Base-by-base conservation (phyloP, 2,329 filamentous ascomycete genomes). In the Stachybotrys chartarum region DNA sequence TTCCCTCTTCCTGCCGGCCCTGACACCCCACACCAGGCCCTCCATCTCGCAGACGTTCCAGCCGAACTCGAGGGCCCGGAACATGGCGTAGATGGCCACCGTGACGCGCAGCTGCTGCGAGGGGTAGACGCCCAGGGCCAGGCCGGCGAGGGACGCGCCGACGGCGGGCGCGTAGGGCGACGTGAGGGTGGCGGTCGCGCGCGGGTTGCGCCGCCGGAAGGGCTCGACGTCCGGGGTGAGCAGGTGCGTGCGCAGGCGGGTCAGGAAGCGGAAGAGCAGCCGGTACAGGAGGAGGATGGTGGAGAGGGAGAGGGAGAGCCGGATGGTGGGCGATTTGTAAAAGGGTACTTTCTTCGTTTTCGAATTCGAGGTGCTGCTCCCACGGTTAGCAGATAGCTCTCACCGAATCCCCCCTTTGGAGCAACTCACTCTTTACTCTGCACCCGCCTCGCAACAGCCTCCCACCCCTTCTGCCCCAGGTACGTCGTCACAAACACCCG, bases 231-330 rank as follows among this genome's bases (percentile, higher is more conserved):
- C 83, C n/a, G 90, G 82, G 42, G 88, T 86, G 47, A 95, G 83
- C 5, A 99, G 78, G 60, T 91, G 90, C 1, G 82, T 78, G 51
- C 93, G 86, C 48, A 97, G 76, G 31, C 90, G 84, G 30, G 83
- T 82, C 64, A 97, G 89, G 78, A 97, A 96, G 57, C 93, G 90
- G 73, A 93, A 91, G 30, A 97, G 84, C 1, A 96, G 78, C 32
- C 94, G 85, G 70, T 99, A 94, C 58, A 96, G 83, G 48, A 97
- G 83, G 18, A 97, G 80, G 59, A 97, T 91, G 3, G 89, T 82
- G 16, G 91, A 92, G 14, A 97, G 79, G 0, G 91, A 94, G 8
- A 92, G 77, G 0, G 91, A 93, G 10, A 96, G 78, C 55, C 91
- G 83, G 52, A 94, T 76, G 30, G 88, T 87, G 0, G 86, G 78